phyloP scores from a whole-genome alignment of 2,329 filamentous ascomycete species.

The Aschersonia sp. region DNA sequence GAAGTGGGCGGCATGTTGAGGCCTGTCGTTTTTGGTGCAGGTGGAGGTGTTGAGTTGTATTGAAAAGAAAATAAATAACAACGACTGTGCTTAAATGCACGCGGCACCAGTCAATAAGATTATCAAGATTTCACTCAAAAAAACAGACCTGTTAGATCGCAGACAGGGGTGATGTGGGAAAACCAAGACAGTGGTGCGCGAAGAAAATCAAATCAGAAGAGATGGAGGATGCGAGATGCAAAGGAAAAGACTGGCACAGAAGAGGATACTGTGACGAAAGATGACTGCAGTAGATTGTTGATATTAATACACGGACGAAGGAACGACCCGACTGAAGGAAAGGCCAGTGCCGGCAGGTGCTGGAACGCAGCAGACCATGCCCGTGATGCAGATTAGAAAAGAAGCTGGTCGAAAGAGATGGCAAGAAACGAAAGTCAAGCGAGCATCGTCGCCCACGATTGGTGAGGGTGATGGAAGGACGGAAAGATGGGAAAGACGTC shows the following conservation, averaged over 20 bases:
- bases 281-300: slow-evolving; percentile 5
- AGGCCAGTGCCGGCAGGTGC: slow-evolving; percentile 14
- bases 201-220: slow-evolving; percentile 5
- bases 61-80: slow-evolving; percentile 7
- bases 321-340: slow-evolving; percentile 3
- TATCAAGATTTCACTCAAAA: slow-evolving; percentile 14
- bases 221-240: slow-evolving; percentile 4
- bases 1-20: slow-evolving; percentile 15
- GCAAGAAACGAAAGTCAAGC: slow-evolving; percentile 9
- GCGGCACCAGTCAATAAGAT: slow-evolving; percentile 9
- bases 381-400: slow-evolving; percentile 7
- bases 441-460: slow-evolving; percentile 3
- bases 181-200: slow-evolving; percentile 7
- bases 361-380: slow-evolving; percentile 4
- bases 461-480: not conserved
- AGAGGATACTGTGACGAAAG: slow-evolving; percentile 1
- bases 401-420: slow-evolving; percentile 7
- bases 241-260: slow-evolving; percentile 1
- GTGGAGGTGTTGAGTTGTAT: slow-evolving; percentile 4
- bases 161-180: slow-evolving; percentile 12
- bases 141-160: slow-evolving; percentile 14
- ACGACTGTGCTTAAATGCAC: slow-evolving; percentile 3
- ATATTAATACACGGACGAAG: not conserved
- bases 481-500: slow-evolving; percentile 3
- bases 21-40: not conserved